Evolutionary conservation across 768 basidiomycete species (phyloP).

Genomic region (Serpula lacrymans): DNA sequence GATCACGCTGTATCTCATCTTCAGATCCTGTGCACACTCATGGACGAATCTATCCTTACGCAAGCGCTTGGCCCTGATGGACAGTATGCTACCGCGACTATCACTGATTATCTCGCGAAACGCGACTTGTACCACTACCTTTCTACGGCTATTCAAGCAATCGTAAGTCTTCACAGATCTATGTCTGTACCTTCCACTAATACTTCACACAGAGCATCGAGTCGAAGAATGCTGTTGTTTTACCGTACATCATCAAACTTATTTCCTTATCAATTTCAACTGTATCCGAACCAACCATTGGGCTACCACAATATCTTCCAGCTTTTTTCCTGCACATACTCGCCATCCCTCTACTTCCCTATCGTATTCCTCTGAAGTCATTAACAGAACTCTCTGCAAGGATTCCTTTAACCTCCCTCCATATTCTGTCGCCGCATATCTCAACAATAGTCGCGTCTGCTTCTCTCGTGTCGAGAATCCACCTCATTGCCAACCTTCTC

Average conservation of each 20-base stretch:
- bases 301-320: constrained; percentile 32
- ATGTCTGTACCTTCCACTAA: too few relatives aligned
- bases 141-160: constrained; percentile 19
- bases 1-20: constrained; percentile 44
- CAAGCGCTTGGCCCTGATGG: constrained; percentile 26
- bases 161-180: constrained; percentile 40
- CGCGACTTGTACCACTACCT: constrained; percentile 41
- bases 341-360: constrained; percentile 74
- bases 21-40: constrained; percentile 44
- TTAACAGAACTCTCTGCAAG: constrained; percentile 63
- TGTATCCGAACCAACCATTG: too few relatives aligned
- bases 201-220: constrained; percentile 45
- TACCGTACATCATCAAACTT: constrained; percentile 27
- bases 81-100: constrained; percentile 23
- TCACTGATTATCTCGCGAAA: constrained; percentile 44
- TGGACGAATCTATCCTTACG: constrained; percentile 23
- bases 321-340: constrained; percentile 55
- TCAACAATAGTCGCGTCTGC: constrained; percentile 26
- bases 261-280: constrained; percentile 18
- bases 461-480: constrained; percentile 36
- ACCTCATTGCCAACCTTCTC: constrained; percentile 71
- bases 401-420: constrained; percentile 51
- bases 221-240: constrained; percentile 41
- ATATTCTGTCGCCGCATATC: constrained; percentile 27
- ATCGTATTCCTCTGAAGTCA: constrained; percentile 59